Base-by-base conservation (phyloP, 2,329 filamentous ascomycete species). In the Stemphylium vesicarium region DNA sequence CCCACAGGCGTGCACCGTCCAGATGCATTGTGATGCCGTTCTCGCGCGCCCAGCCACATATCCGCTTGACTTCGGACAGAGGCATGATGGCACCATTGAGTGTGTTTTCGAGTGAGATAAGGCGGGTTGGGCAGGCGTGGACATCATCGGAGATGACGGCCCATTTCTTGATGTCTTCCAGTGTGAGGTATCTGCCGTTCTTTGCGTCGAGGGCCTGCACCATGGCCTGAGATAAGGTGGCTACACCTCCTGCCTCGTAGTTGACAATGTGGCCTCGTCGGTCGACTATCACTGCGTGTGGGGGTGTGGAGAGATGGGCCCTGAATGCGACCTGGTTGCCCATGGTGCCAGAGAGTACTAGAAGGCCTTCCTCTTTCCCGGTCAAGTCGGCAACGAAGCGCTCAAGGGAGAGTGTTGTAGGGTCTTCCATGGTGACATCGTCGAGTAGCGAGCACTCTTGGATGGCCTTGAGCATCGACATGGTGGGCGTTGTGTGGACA, bases 311-410 rank as follows among this genome's bases (percentile, higher is more conserved):
- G 12, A 97, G 82, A 55, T 95, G 89, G 1, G 90, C 84, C 35
- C 93, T 86, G 37, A 96, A 82, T 0, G 89, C 88, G 15, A 97
- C 81, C 74, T 96, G 92, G 77, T 97, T 97, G 36, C 92, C 92
- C 92, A 96, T 96, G 4, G 93, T 96, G 3, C 94, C 94, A 0
- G 91, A 95, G 55, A 96, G 82, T 50, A 96, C 91, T 49, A 96
- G 87, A 4, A 97, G 81, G 0, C 85, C 89, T 7, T 86, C 86
- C 67, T 92, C 88, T 65, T 96, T 92, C 63, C 86, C 86, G 0
- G 91, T 85, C 3, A 96, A 82, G 29, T 82, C 72, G 15, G 92
- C 91, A 39, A 96, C 82, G 72, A 90, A 88, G 40, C 82, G 77
- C 74, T 97, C 90, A 36, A 98, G 85, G 20, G 84, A 82, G 45